Evolutionary conservation across 1,284 basidiomycete species (phyloP).

Genomic region (Chalciporus piperatoides): DNA sequence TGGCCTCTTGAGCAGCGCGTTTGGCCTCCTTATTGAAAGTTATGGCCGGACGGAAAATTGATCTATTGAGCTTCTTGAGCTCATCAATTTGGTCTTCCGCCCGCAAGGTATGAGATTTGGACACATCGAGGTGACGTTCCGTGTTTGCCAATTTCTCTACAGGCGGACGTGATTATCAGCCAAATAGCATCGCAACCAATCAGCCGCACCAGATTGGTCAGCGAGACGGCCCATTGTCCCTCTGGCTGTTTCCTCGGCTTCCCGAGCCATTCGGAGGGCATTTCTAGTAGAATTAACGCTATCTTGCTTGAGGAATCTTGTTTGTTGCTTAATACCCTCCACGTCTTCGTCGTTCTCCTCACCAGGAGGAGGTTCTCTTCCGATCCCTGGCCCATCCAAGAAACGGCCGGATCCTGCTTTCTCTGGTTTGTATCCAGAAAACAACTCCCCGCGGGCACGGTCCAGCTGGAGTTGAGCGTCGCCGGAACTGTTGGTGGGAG

Average conservation of each 20-base stretch:
- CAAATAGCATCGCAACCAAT: not conserved
- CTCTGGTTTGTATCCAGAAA: conserved; percentile 66
- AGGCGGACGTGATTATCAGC: conserved; percentile 2
- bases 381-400: conserved; percentile 54
- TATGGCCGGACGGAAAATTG: conserved; percentile 92
- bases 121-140: conserved; percentile 91
- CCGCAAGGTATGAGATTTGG: conserved; percentile 85
- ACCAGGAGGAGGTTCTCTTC: conserved; percentile 49
- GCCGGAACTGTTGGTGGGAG: conserved; percentile 41
- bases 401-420: conserved; percentile 59
- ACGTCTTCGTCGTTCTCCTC: conserved; percentile 95
- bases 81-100: conserved; percentile 95
- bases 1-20: conserved; percentile 86
- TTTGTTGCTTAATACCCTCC: conserved; percentile 95
- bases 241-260: conserved; percentile 94
- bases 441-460: conserved; percentile 70
- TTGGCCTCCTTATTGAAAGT: conserved; percentile 92
- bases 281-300: conserved; percentile 89
- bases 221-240: conserved; percentile 85
- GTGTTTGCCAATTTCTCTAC: conserved; percentile 90
- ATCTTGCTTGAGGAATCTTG: conserved; percentile 90
- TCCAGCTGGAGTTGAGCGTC: conserved; percentile 53
- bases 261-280: conserved; percentile 87
- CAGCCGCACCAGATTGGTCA: conserved; percentile 87
- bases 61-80: conserved; percentile 89